Conservation (phyloP, 441 rosid genomes). For the Brassica balearica region DNA sequence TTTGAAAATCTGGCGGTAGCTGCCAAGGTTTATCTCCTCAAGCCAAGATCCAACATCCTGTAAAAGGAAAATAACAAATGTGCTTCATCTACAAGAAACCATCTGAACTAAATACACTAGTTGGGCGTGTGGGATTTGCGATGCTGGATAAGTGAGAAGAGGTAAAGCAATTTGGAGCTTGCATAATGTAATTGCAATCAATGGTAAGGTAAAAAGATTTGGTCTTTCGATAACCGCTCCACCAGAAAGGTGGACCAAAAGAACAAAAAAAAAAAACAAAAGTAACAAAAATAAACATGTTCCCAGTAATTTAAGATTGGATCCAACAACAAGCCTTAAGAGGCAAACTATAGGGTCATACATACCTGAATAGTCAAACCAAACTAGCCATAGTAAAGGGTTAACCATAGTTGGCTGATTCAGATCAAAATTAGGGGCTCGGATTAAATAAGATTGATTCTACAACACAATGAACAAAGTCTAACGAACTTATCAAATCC, state of each 20-base stretch:
- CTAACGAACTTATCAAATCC: no score
- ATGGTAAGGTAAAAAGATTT: slow-evolving; percentile 3
- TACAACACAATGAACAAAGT: no score
- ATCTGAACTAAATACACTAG: no score
- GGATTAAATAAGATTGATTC: no score
- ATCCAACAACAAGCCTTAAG: slow-evolving; percentile 11
- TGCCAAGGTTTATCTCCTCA: slow-evolving; percentile 89
- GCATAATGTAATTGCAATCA: slow-evolving; percentile 1
- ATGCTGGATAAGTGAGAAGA: neutral
- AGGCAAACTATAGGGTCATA: slow-evolving; percentile 1
- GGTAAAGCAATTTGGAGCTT: neutral
- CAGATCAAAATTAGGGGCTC: no score
- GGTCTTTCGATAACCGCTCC: neutral
- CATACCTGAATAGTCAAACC: slow-evolving; percentile 20
- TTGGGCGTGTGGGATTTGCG: no score
- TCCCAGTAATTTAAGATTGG: slow-evolving; percentile 9
- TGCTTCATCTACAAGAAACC: neutral
- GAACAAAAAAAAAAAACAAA: neutral
- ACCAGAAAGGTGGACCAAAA: slow-evolving; percentile 6
- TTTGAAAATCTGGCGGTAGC: slow-evolving; percentile 90
- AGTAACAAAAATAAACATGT: neutral
- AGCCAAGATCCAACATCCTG: slow-evolving; percentile 99
- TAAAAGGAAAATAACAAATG: no score
- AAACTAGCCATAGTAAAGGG: neutral
- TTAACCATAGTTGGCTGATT: neutral